Base-by-base conservation (phyloP, 2,329 filamentous ascomycete genomes). In the Tricladium varicosporioides region DNA sequence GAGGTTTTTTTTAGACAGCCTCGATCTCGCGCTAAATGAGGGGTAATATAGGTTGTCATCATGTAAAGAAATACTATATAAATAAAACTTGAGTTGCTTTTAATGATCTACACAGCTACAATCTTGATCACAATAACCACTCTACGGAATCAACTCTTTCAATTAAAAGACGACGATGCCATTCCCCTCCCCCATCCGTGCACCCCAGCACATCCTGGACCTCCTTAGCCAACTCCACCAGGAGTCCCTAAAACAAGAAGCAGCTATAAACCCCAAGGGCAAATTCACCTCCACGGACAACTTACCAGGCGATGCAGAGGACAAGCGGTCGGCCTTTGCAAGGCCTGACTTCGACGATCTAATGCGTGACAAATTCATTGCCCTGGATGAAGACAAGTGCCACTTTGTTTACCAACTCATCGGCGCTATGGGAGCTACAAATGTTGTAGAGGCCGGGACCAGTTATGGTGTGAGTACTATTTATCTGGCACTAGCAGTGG, bases 381-480 rank as follows among this genome's bases (percentile, higher is more conserved):
- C 81, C 0, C 73, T 87, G 1, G 82, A 85, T 40, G 70, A 75
- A 8, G 81, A 85, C 65, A 86, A 86, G 67, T 81, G 77, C 62
- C 72, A 77, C 2, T 75, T 84, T 42, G 70, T 82, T 1, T 86
- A 86, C 67, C 77, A 80, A 15, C 73, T 86, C 0, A 66, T 77
- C 2, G 75, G 76, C 2, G 72, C 76, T 10, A 78, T 70, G 9
- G 73, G 76, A 1, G 82, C 83, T 0, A 72, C 71, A 1, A 76
- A 75, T 44, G 71, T 85, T 18, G 77, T 86, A 40, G 83, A 87
- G 65, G 82, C 81, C 0, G 84, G 83, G 1, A 86, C 84, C 0
- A 80, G 77, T 44, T 86, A 83, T 56, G 84, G 84, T 2, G 77
- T 87, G 1, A 83, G 79, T 55, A 86, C 83, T 0, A 83, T 86